Conservation (phyloP, 495 filamentous ascomycete genomes). For the Aspergillus nidulans region DNA sequence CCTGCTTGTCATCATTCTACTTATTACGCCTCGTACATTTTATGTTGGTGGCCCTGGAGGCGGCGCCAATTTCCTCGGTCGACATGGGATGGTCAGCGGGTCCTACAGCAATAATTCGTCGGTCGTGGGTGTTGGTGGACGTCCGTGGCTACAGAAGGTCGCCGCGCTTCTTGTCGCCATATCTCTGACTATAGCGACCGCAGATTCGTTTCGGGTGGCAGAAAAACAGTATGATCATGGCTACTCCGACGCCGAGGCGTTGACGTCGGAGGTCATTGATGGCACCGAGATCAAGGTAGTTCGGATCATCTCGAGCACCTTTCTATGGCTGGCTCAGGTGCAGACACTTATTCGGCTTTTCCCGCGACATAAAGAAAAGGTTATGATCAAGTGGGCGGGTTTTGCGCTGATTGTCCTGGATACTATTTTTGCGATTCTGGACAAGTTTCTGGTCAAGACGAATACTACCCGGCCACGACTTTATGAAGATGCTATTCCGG, state of each 20-base stretch:
- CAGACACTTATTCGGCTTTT: conserved; percentile 95
- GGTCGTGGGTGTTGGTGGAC: conserved; percentile 78
- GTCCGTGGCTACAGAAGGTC: conserved; percentile 94
- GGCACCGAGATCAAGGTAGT: conserved; percentile 83
- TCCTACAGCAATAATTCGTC: conserved; percentile 62
- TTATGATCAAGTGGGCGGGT: conserved; percentile 97
- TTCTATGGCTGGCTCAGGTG: conserved; percentile 95
- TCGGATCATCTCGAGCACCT: conserved; percentile 86
- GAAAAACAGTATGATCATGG: conserved; percentile 70
- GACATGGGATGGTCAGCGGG: conserved; percentile 80
- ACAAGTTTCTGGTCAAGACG: conserved; percentile 70
- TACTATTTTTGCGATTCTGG: conserved; percentile 80
- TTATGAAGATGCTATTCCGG: conserved; percentile 86
- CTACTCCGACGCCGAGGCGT: conserved; percentile 63
- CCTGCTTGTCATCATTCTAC: conserved; percentile 87
- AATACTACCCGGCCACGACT: conserved; percentile 58
- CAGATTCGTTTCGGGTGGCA: conserved; percentile 80
- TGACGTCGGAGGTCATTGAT: conserved; percentile 71
- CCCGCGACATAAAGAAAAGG: conserved; percentile 92
- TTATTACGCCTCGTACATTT: conserved; percentile 87
- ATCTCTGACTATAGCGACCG: conserved; percentile 87
- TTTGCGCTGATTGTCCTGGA: conserved; percentile 90
- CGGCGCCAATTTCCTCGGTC: conserved; percentile 67
- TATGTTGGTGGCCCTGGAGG: conserved; percentile 69
- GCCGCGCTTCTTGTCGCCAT: conserved; percentile 86